A percentile compares a stretch with the other conserved stretches of the same genome.
phyloP scores from a whole-genome alignment of 2,329 filamentous ascomycete genomes.

The Fusarium longipes region DNA sequence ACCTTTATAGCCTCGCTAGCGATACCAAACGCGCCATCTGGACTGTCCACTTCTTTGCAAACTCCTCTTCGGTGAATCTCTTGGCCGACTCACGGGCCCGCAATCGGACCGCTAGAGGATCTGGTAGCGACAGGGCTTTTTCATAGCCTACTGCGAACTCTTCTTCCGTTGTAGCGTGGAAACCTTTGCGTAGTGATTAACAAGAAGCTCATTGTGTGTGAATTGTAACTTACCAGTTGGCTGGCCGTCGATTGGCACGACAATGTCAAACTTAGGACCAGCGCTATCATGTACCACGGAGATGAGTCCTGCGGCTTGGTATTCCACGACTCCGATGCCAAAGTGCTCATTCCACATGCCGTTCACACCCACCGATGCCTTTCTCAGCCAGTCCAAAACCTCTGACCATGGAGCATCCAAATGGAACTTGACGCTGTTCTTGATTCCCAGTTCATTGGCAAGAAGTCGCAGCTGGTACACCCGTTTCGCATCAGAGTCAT shows the following conservation, averaged over 20 bases:
- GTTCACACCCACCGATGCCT: slow-evolving; percentile 87
- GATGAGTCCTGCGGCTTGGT: slow-evolving; percentile 93
- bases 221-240: slow-evolving; percentile 72
- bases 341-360: slow-evolving; percentile 99
- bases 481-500: slow-evolving; percentile 80
- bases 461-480: slow-evolving; percentile 91
- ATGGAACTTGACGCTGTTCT: slow-evolving; percentile 86
- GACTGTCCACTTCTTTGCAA: slow-evolving; percentile 79
- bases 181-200: slow-evolving; percentile 64
- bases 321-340: slow-evolving; percentile 97
- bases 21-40: slow-evolving; percentile 79
- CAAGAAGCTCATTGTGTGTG: not conserved
- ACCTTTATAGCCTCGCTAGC: slow-evolving; percentile 47
- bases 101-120: slow-evolving; percentile 79
- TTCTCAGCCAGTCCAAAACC: slow-evolving; percentile 82
- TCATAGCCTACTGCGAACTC: slow-evolving; percentile 87
- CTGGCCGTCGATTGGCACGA: slow-evolving; percentile 80
- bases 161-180: slow-evolving; percentile 80
- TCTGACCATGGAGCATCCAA: slow-evolving; percentile 90
- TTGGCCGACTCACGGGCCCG: slow-evolving; percentile 82
- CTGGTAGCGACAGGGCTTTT: slow-evolving; percentile 76
- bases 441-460: slow-evolving; percentile 86
- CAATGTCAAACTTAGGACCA: slow-evolving; percentile 93
- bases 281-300: slow-evolving; percentile 93
- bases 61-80: slow-evolving; percentile 89